These are phyloP conservation scores for Solanum bulbocastanum DNA, from an alignment of 257 asterid genomes.

Conservation along the genomic window DNA sequence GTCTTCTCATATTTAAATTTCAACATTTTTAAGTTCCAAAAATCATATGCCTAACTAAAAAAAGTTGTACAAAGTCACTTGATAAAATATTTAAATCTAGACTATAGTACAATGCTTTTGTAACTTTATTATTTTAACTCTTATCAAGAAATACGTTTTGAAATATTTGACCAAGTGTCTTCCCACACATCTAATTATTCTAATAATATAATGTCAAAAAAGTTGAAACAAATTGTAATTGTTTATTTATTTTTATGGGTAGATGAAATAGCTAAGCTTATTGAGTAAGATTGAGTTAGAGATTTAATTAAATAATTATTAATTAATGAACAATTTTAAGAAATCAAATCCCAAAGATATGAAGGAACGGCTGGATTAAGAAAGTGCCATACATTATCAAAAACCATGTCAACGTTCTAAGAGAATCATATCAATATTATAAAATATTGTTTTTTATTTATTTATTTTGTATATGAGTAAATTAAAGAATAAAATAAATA, in stretches of 20 bases:
- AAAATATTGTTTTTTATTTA: neutral
- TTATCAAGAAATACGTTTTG: neutral
- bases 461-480: neutral
- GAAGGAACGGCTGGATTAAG: neutral
- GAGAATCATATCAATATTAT: neutral
- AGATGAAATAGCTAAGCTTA: neutral
- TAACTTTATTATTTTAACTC: neutral
- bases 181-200: neutral
- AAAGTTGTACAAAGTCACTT: neutral
- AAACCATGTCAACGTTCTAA: neutral
- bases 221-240: neutral
- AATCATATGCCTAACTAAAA: neutral
- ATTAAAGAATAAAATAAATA: too few relatives aligned
- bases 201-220: neutral
- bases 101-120: neutral
- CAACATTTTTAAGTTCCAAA: neutral
- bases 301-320: neutral
- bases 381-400: neutral
- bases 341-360: neutral
- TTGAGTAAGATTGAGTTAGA: neutral
- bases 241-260: neutral
- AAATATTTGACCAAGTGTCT: neutral
- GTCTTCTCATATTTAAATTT: neutral
- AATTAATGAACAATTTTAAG: neutral
- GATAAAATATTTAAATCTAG: neutral